These are phyloP conservation scores for Cenococcum geophilum DNA, from an alignment of 495 filamentous ascomycete genomes.

Conservation along the genomic window DNA sequence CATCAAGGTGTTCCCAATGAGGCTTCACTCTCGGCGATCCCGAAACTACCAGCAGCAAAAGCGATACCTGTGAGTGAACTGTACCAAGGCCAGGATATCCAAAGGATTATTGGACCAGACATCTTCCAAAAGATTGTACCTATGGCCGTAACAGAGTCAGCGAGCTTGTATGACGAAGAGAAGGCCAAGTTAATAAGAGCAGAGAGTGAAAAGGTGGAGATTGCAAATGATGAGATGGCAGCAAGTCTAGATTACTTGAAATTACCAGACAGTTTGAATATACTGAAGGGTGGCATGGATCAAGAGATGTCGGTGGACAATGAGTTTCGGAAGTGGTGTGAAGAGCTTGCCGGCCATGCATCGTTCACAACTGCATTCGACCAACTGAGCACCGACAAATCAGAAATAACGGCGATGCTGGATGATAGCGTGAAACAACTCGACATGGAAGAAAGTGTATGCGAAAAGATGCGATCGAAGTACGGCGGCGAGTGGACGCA, in stretches of 20 bases:
- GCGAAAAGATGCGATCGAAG: slow-evolving; percentile 98
- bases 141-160: slow-evolving; percentile 92
- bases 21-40: slow-evolving; percentile 67
- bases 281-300: slow-evolving; percentile 88
- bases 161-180: slow-evolving; percentile 96
- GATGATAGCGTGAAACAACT: slow-evolving; percentile 78
- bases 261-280: slow-evolving; percentile 79
- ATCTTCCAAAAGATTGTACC: slow-evolving; percentile 96
- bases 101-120: slow-evolving; percentile 92
- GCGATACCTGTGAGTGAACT: slow-evolving; percentile 95
- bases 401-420: slow-evolving; percentile 60
- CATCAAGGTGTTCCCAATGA: slow-evolving; percentile 87
- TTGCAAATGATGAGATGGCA: slow-evolving; percentile 90
- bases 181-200: slow-evolving; percentile 93
- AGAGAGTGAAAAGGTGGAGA: slow-evolving; percentile 85
- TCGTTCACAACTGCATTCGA: slow-evolving; percentile 72
- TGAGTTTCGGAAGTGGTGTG: slow-evolving; percentile 89
- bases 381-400: slow-evolving; percentile 67
- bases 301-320: slow-evolving; percentile 79
- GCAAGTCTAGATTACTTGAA: slow-evolving; percentile 92
- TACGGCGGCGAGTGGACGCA: slow-evolving; percentile 96
- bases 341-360: slow-evolving; percentile 78
- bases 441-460: slow-evolving; percentile 94
- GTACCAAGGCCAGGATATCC: slow-evolving; percentile 95
- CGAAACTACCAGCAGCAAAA: slow-evolving; percentile 94